Conservation (phyloP, 129 eudicot genomes). For the Smallanthus sonchifolius region DNA sequence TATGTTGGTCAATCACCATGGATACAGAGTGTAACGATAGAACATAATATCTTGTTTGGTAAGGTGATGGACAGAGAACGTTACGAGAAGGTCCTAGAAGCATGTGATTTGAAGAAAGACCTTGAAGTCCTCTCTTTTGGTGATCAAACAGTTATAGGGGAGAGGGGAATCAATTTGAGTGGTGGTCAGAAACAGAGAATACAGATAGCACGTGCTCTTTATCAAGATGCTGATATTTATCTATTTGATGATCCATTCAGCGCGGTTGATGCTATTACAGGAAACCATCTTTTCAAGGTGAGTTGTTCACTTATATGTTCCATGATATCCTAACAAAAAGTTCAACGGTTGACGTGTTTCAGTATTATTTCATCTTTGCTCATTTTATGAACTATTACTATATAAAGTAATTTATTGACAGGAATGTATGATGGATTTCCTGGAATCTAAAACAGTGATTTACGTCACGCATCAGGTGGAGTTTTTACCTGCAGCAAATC, state of each 20-base stretch:
- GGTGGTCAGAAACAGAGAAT: too few species aligned
- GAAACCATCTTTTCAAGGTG: slow-evolving; percentile 83
- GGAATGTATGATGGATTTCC: slow-evolving; percentile 68
- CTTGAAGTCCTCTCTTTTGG: too few species aligned
- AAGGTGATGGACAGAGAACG: slow-evolving; percentile 76
- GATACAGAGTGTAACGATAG: slow-evolving; percentile 92
- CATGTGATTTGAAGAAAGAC: too few species aligned
- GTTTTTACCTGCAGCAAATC: too few species aligned
- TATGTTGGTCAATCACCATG: slow-evolving; percentile 88
- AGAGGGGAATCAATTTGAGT: too few species aligned
- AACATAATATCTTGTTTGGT: slow-evolving; percentile 78
- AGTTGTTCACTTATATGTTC: neutral
- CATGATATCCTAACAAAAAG: neutral
- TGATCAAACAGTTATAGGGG: too few species aligned
- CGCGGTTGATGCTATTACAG: slow-evolving; percentile 96
- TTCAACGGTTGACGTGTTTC: neutral
- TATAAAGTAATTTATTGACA: slow-evolving; percentile 15
- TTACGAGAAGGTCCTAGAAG: too few species aligned
- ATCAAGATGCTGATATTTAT: too few species aligned
- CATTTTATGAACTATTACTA: neutral
- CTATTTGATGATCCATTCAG: slow-evolving; percentile 97
- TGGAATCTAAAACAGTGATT: slow-evolving; percentile 64
- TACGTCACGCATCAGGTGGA: slow-evolving; percentile 86
- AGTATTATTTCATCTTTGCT: neutral
- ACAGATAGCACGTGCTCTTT: too few species aligned